Conservation (phyloP, 2,329 filamentous ascomycete genomes). For the Colletotrichum orchidophilum region DNA sequence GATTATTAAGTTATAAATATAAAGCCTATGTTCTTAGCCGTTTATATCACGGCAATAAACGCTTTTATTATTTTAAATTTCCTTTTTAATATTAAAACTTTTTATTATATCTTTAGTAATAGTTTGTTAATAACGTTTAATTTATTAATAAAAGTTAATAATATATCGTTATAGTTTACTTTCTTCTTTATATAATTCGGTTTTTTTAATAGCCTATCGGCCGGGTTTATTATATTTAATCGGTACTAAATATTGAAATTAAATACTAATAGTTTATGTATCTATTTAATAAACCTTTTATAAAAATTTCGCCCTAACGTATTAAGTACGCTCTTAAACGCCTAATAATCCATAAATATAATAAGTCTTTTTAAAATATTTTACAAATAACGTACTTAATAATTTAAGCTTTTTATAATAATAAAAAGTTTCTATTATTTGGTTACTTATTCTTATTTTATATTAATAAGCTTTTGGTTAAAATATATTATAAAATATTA, state of each 20-base stretch:
- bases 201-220: neutral
- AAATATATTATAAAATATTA: neutral
- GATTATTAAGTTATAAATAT: too few species aligned
- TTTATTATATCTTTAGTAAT: neutral
- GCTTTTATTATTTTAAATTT: neutral
- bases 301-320: neutral
- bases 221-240: neutral
- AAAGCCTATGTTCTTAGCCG: neutral
- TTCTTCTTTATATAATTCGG: neutral
- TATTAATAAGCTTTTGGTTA: neutral
- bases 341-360: neutral
- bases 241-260: neutral
- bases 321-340: neutral
- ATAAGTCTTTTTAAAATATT: neutral
- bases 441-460: neutral
- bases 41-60: neutral
- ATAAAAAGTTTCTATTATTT: neutral
- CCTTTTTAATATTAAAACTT: neutral
- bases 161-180: neutral
- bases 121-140: neutral
- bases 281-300: slow-evolving; percentile 35
- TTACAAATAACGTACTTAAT: neutral
- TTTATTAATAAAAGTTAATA: neutral
- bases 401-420: neutral
- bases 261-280: neutral